Evolutionary conservation across 108 stramenopile genomes (phyloP).

Genomic region (Skeletonema menzelii): DNA sequence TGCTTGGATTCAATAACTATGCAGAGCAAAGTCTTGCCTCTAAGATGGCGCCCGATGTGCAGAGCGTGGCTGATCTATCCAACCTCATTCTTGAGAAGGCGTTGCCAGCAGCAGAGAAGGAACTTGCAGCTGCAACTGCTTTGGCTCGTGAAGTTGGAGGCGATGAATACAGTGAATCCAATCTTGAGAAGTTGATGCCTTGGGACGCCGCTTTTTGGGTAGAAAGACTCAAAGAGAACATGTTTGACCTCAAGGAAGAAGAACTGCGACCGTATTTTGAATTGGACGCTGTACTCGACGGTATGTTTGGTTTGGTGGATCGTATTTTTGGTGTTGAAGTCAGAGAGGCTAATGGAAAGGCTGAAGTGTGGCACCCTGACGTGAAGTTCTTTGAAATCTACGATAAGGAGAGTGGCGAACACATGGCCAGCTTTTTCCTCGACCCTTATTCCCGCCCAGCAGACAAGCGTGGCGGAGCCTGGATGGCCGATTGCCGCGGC

Average conservation of each 20-base stretch:
- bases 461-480: slow-evolving; percentile 96
- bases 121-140: slow-evolving; percentile 86
- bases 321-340: slow-evolving; percentile 92
- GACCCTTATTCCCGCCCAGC: slow-evolving; percentile 97
- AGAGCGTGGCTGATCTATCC: slow-evolving; percentile 82
- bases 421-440: slow-evolving; percentile 95
- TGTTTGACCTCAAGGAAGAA: slow-evolving; percentile 93
- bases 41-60: slow-evolving; percentile 95
- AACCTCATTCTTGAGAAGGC: slow-evolving; percentile 92
- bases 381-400: slow-evolving; percentile 94
- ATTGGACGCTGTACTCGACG: slow-evolving; percentile 90
- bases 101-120: slow-evolving; percentile 88
- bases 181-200: slow-evolving; percentile 76
- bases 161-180: slow-evolving; percentile 72
- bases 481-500: slow-evolving; percentile 96
- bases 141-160: slow-evolving; percentile 79
- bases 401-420: slow-evolving; percentile 79
- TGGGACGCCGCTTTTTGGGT: slow-evolving; percentile 94
- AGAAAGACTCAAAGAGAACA: slow-evolving; percentile 96
- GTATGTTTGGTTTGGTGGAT: slow-evolving; percentile 91
- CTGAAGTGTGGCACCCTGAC: slow-evolving; percentile 95
- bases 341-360: slow-evolving; percentile 84
- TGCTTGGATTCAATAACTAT: slow-evolving; percentile 92
- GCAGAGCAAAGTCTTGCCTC: slow-evolving; percentile 80
- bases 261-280: slow-evolving; percentile 97